phyloP scores from a whole-genome alignment of 345 rosid genomes.

The Boechera retrofracta region DNA sequence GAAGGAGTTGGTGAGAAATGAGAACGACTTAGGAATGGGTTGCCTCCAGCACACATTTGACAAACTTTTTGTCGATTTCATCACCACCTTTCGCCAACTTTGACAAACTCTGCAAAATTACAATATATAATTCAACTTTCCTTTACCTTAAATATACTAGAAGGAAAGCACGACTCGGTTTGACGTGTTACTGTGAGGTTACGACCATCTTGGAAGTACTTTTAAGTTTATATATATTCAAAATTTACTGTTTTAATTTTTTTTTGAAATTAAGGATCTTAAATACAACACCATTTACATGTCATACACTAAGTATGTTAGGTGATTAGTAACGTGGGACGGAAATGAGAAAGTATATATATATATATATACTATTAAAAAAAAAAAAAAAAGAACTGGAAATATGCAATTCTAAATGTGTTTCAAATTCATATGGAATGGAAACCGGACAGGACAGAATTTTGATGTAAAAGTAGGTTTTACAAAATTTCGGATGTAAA shows the following conservation, averaged over 20 bases:
- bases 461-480: background rate
- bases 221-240: background rate
- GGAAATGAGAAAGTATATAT: background rate
- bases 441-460: background rate
- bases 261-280: background rate
- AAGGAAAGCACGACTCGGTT: slow-evolving; percentile 30
- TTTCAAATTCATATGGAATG: slow-evolving; percentile 12
- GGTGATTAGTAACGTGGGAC: slow-evolving; percentile 4
- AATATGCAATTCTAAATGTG: background rate
- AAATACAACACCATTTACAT: background rate
- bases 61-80: slow-evolving; percentile 32
- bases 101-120: slow-evolving; percentile 41
- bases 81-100: slow-evolving; percentile 51
- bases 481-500: background rate
- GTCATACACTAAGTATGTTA: background rate
- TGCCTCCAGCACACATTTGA: slow-evolving; percentile 46
- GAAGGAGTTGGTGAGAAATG: slow-evolving; percentile 40
- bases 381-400: background rate
- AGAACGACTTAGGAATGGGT: slow-evolving; percentile 36
- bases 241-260: too few relatives aligned
- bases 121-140: slow-evolving; percentile 25
- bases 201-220: slow-evolving; percentile 7
- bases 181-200: slow-evolving; percentile 35
- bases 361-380: too few relatives aligned
- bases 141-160: slow-evolving; percentile 32